phyloP scores from a whole-genome alignment of 1,284 basidiomycete species.

The Schizophyllum amplum region DNA sequence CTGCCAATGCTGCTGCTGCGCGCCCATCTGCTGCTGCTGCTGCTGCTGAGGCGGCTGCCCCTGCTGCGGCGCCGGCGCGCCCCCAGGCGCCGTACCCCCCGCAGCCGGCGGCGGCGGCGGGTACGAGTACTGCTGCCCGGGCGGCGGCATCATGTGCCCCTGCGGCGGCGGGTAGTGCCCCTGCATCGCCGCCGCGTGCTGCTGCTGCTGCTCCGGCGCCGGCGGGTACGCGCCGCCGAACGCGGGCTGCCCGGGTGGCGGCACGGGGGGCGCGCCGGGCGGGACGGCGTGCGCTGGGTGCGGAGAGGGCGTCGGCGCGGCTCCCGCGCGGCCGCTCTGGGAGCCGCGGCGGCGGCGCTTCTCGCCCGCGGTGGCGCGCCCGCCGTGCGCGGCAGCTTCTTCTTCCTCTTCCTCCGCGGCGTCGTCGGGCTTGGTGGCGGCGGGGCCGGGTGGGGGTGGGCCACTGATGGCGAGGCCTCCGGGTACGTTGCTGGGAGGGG shows the following conservation, averaged over 20 bases:
- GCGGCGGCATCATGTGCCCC: neutral
- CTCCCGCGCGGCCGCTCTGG: conserved; percentile 19
- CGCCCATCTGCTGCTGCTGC: neutral
- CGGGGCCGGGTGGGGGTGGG: conserved; percentile 17
- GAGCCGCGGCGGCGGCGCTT: conserved; percentile 54
- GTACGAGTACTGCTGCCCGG: neutral
- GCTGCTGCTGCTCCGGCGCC: conserved; percentile 15
- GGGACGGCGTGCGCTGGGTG: conserved; percentile 48
- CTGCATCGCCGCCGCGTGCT: conserved; percentile 23
- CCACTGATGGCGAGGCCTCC: conserved; percentile 67
- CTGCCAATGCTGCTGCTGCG: conserved; percentile 10
- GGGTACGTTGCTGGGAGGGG: conserved; percentile 54
- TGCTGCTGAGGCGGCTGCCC: neutral
- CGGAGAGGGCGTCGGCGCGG: conserved; percentile 37
- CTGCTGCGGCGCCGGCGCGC: no score
- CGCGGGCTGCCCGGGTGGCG: conserved; percentile 19
- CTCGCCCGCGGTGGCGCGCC: conserved; percentile 36
- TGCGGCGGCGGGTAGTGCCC: neutral
- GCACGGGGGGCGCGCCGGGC: conserved; percentile 40
- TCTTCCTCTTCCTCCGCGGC: conserved; percentile 49
- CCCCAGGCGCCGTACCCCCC: no score
- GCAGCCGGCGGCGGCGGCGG: neutral
- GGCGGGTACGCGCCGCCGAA: neutral
- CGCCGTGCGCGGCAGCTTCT: conserved; percentile 33
- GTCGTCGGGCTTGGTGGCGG: conserved; percentile 38